Base-by-base conservation (phyloP, 1,139 yeast species). In the Hyphopichia buzzinii region DNA sequence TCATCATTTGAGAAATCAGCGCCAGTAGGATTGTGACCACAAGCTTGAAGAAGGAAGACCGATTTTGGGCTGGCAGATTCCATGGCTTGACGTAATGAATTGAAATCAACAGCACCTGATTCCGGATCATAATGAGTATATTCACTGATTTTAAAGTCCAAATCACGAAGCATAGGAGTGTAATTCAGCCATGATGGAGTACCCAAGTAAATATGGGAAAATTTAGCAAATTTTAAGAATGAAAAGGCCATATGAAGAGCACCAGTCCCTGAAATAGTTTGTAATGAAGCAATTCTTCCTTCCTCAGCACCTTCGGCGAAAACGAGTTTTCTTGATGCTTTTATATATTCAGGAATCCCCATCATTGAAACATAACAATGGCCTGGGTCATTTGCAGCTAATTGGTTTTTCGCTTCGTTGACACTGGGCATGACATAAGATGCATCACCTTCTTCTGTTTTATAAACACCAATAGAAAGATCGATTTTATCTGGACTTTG, bases 21-120 rank as follows among this genome's bases (percentile, higher is more conserved):
- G 24, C 97, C 97, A 11, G 97, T 90, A 29, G 97, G 97, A 64
- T 90, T 90, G 69, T 90, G 97, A 53, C 97, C 94, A 57, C 97
- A 89, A 4, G 96, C 95, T 64, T 90, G 97, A 42, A 90, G 72
- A 38, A 90, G 66, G 38, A 70, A 64, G 10, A 65, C 62, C 0
- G 72, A 57, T 17, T 54, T 47, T 5, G 46, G 42, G 2, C 65
- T 61, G 13, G 71, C 72, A 1, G 44, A 22, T 4, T 56, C 48
- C 39, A 69, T 48, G 4, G 70, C 59, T 4, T 41, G 39, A 28
- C 55, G 39, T 15, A 62, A 47, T 10, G 59, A 35, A 1, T 52
- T 55, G 38, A 67, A 59, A 44, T 69, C 71, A 15, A 63, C 60
- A 8, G 44, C 41, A 19, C 59, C 57, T 14, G 58, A 47, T 1